Evolutionary conservation across 139 green algal genomes (phyloP).

Genomic region (Raphidocelis subcapitata): DNA sequence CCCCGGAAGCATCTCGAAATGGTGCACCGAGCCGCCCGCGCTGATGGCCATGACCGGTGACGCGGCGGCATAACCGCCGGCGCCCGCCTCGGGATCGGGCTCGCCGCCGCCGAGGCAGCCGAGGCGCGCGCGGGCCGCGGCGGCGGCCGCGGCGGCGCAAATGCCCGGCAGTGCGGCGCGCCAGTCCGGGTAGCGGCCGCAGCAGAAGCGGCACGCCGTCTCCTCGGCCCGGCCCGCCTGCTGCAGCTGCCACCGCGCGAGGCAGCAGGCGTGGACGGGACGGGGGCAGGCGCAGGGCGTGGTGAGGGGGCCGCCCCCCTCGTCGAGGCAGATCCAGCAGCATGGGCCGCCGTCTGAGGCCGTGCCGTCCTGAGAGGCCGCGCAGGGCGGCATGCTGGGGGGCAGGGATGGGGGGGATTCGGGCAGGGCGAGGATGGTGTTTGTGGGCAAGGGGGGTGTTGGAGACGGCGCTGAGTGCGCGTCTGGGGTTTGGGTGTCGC

Average conservation of each 20-base stretch:
- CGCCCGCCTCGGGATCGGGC: conserved; percentile 2
- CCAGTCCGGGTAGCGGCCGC: conserved; percentile 19
- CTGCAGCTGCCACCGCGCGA: conserved; percentile 50
- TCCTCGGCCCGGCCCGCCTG: conserved; percentile 33
- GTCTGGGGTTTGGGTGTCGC: not conserved
- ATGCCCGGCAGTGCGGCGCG: not conserved
- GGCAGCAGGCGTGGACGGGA: conserved; percentile 34
- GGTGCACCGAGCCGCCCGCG: conserved; percentile 9
- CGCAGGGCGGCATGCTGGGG: not conserved
- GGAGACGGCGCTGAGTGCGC: not conserved
- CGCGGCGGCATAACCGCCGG: too few species aligned
- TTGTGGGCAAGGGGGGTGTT: not conserved
- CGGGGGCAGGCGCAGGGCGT: conserved; percentile 43
- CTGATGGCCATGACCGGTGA: conserved; percentile 24
- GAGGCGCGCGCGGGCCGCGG: not conserved
- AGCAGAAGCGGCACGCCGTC: conserved; percentile 16
- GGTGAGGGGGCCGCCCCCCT: conserved; percentile 16
- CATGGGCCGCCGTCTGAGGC: not conserved
- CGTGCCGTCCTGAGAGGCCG: not conserved
- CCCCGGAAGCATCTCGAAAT: not conserved
- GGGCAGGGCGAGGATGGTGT: not conserved
- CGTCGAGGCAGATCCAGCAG: conserved; percentile 51
- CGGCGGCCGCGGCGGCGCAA: not conserved
- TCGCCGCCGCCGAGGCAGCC: not conserved
- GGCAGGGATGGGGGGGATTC: not conserved